Evolutionary conservation across 2,329 filamentous ascomycete species (phyloP).

Genomic region (Dactylellina drechsleri): DNA sequence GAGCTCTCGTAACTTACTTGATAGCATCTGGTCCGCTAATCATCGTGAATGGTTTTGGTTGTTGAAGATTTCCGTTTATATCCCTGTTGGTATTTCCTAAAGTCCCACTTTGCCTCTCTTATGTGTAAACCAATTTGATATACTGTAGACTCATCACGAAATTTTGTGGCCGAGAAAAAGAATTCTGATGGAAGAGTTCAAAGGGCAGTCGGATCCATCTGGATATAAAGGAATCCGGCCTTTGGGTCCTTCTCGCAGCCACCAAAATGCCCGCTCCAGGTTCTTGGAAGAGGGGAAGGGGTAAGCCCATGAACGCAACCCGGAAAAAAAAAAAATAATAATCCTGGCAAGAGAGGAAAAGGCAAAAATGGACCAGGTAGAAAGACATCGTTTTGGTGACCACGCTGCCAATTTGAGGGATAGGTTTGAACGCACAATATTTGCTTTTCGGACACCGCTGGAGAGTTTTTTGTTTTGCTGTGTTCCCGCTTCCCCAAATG

Average conservation of each 20-base stretch:
- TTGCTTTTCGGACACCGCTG: conserved; percentile 42
- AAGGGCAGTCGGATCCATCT: conserved; percentile 20
- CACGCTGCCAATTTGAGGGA: conserved; percentile 31
- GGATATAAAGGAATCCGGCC: conserved; percentile 44
- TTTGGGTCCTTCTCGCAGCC: conserved; percentile 40
- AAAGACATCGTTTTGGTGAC: conserved; percentile 39
- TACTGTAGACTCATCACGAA: conserved; percentile 35
- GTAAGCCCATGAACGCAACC: conserved; percentile 1
- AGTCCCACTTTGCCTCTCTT: conserved; percentile 19
- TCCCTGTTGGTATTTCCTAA: conserved; percentile 32
- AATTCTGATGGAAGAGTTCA: conserved; percentile 29
- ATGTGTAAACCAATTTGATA: conserved; percentile 19
- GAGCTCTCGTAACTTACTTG: conserved; percentile 42
- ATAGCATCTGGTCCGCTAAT: conserved; percentile 45
- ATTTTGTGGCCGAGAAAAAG: conserved; percentile 16
- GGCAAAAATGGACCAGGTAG: conserved; percentile 37
- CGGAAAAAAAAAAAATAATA: not conserved
- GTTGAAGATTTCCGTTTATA: conserved; percentile 40
- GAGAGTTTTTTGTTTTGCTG: conserved; percentile 20
- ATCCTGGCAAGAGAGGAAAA: conserved; percentile 1
- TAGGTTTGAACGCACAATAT: conserved; percentile 41
- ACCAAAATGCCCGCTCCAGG: conserved; percentile 38
- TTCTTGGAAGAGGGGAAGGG: conserved; percentile 34
- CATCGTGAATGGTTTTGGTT: conserved; percentile 45
- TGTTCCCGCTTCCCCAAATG: conserved; percentile 53